Conservation (phyloP, 306 rosid species). For the Cucurbita moschata region DNA sequence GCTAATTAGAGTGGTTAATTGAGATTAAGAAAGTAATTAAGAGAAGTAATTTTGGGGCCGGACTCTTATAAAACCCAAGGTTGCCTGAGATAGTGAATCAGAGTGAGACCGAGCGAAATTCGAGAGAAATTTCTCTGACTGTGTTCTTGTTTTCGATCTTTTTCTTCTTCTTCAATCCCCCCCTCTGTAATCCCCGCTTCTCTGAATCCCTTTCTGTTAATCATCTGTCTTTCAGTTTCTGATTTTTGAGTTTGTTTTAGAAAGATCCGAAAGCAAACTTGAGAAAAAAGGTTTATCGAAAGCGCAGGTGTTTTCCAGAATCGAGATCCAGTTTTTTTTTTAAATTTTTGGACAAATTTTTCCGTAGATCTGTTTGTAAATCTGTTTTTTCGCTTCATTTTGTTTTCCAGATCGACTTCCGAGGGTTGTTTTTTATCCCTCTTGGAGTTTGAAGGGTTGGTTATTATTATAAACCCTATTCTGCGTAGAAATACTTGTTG, state of each 20-base stretch:
- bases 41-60: not conserved
- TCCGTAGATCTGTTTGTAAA: not conserved
- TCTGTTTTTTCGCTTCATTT: not conserved
- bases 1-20: not conserved
- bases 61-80: not conserved
- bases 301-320: constrained; percentile 95
- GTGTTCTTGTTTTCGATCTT: not conserved
- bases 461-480: constrained; percentile 48
- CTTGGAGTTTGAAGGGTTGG: constrained; percentile 43
- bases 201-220: constrained; percentile 99
- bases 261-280: constrained; percentile 46
- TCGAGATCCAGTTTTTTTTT: constrained; percentile 63
- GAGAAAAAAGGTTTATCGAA: constrained; percentile 43
- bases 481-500: constrained; percentile 8
- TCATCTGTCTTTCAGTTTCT: constrained; percentile 82
- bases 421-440: constrained; percentile 81
- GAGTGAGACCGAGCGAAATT: constrained; percentile 6
- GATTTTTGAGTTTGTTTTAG: constrained; percentile 80
- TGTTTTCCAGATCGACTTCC: constrained; percentile 10
- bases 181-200: constrained; percentile 80
- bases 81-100: not conserved
- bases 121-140: not conserved
- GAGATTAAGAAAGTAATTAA: not conserved
- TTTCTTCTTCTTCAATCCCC: constrained; percentile 11
- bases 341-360: not conserved